These are phyloP conservation scores for Salix arbutifolia DNA, from an alignment of 345 rosid species.

Conservation along the genomic window DNA sequence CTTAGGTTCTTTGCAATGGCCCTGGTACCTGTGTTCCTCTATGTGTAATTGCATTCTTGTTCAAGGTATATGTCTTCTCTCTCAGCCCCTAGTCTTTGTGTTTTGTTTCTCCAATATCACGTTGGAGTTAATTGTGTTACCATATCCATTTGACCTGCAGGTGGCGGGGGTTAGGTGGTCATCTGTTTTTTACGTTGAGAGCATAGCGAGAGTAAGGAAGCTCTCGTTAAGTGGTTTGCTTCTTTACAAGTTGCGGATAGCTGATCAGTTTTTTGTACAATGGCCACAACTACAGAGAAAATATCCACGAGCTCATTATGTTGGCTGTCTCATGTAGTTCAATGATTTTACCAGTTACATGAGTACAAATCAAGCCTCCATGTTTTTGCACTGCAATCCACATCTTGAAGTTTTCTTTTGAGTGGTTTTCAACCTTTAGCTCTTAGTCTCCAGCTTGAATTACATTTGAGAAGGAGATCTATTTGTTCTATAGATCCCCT, in stretches of 20 bases:
- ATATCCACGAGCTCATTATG: slow-evolving; percentile 65
- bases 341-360: background rate
- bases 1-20: slow-evolving; percentile 87
- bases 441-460: background rate
- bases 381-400: background rate
- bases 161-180: slow-evolving; percentile 81
- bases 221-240: slow-evolving; percentile 85
- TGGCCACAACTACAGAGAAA: slow-evolving; percentile 76
- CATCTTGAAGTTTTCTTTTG: background rate
- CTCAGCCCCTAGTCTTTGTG: background rate
- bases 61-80: slow-evolving; percentile 53
- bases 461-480: background rate
- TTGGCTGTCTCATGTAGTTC: slow-evolving; percentile 74
- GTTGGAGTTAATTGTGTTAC: background rate
- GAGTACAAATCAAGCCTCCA: background rate
- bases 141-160: slow-evolving; percentile 34
- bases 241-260: slow-evolving; percentile 65
- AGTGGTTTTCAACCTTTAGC: background rate
- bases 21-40: slow-evolving; percentile 96
- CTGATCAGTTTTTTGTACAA: slow-evolving; percentile 83
- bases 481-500: background rate
- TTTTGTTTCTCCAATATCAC: background rate
- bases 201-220: slow-evolving; percentile 84
- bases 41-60: slow-evolving; percentile 62
- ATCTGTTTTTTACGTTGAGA: slow-evolving; percentile 72